Base-by-base conservation (phyloP, 306 rosid species). In the Quercus gilva region DNA sequence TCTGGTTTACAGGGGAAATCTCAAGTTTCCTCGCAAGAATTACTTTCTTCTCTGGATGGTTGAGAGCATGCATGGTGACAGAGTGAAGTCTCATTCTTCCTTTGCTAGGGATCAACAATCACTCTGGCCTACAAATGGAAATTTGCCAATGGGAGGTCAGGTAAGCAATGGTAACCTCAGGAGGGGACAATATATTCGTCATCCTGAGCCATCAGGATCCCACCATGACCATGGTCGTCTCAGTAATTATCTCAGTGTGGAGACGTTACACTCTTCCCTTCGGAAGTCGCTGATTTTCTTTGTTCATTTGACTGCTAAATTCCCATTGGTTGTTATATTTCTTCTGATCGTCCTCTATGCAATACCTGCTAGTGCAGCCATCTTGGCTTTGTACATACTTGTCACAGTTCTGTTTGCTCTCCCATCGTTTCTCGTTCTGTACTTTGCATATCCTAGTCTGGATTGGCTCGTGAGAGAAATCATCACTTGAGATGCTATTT, bases 31-130 rank as follows among this genome's bases (percentile, higher is more conserved):
- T 77, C 93, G 90, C 75, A 95, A 95, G 89, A 95, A 95, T 85
- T 92, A 90, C 90, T 95, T 95, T 78, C 99, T 95, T 82, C 91
- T 95, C n/a, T 95, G 99, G 99, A 95, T 95, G 99, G 93, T 95
- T 76, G 99, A 95, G 84, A 89, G 92, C 91, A 95, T 92, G 92
- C 93, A 91, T 74, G 99, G 93, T 31, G 98, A 95, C 67, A 85
- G 98, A 86, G 88, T 61, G 69, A 90, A 92, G 73, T 86, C 92
- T 64, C 91, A 76, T 77, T 87, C 92, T 71, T 73, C 88, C 78
- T 83, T 53, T 75, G 69, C 85, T 26, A 91, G 87, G 61, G 98
- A 95, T 84, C 76, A 79, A 76, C 91, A 84, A 23, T 80, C 89
- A 45, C 83, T 53, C 51, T 89, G 90, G 86, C 87, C 91, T 25